A percentile compares a stretch with the other conserved stretches of the same genome.
Evolutionary conservation across 371 early-diverging fungal species (phyloP).

Genomic region (Mortierella sp.): DNA sequence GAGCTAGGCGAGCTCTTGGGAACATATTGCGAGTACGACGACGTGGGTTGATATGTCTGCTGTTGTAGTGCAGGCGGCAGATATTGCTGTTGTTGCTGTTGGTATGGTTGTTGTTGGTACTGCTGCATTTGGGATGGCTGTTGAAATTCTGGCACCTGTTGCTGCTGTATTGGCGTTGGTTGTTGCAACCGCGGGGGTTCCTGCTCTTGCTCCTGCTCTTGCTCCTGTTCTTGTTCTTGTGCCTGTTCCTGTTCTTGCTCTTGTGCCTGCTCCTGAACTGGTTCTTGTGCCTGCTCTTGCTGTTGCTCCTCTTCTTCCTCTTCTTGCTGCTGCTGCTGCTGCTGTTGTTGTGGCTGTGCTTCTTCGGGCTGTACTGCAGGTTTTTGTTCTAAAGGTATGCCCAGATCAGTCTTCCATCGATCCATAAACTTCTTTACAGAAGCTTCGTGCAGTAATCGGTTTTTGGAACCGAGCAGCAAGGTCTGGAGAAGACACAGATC

Average conservation of each 20-base stretch:
- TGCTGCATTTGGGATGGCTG: constrained; percentile 8
- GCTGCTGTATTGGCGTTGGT: too few relatives aligned
- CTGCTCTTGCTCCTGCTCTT: too few relatives aligned
- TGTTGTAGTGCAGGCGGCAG: constrained; percentile 28
- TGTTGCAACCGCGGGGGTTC: too few relatives aligned
- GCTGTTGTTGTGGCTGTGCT: not conserved
- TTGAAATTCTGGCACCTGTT: not conserved
- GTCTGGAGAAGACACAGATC: constrained; percentile 40
- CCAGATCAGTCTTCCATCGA: constrained; percentile 48
- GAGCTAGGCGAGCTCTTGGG: not conserved
- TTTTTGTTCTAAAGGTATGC: constrained; percentile 32
- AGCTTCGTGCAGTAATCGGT: constrained; percentile 43
- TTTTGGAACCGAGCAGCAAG: constrained; percentile 45
- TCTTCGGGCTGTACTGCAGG: constrained; percentile 2
- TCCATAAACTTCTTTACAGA: constrained; percentile 48
- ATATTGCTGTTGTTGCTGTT: constrained; percentile 2
- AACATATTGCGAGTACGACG: constrained; percentile 22
- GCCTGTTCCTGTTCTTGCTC: not conserved
- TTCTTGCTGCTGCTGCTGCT: not conserved
- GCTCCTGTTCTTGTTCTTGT: too few relatives aligned
- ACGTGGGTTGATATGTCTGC: constrained; percentile 39
- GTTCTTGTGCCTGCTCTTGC: constrained; percentile 3
- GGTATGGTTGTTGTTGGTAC: constrained; percentile 1
- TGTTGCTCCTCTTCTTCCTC: constrained; percentile 2
- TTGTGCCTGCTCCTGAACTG: constrained; percentile 2